These are phyloP conservation scores for Xylaria sp. DNA, from an alignment of 2,329 filamentous ascomycete species.

Conservation along the genomic window DNA sequence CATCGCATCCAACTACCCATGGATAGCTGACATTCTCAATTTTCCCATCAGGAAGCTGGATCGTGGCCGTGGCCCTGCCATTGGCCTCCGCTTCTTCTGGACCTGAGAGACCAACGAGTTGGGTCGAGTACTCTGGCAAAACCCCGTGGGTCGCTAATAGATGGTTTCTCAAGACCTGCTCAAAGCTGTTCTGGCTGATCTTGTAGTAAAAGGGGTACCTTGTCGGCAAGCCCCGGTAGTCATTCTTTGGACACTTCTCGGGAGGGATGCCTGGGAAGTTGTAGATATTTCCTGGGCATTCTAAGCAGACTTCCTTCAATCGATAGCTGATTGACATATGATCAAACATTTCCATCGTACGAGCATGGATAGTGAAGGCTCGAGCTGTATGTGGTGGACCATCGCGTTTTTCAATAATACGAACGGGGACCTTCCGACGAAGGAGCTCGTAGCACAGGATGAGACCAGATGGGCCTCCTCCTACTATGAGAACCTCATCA, in stretches of 20 bases:
- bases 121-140: slow-evolving; percentile 4
- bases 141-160: slow-evolving; percentile 7
- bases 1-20: slow-evolving; percentile 16
- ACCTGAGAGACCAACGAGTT: not conserved
- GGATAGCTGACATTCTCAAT: slow-evolving; percentile 10
- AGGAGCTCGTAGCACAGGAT: slow-evolving; percentile 21
- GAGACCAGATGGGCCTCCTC: slow-evolving; percentile 10
- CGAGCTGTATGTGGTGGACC: slow-evolving; percentile 9
- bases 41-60: slow-evolving; percentile 1
- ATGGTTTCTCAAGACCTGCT: slow-evolving; percentile 15
- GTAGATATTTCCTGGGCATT: slow-evolving; percentile 15
- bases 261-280: slow-evolving; percentile 11
- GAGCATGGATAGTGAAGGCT: slow-evolving; percentile 10
- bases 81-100: not conserved
- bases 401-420: slow-evolving; percentile 4
- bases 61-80: not conserved
- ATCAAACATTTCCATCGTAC: slow-evolving; percentile 20
- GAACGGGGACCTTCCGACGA: slow-evolving; percentile 8
- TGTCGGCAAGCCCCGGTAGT: slow-evolving; percentile 1
- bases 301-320: slow-evolving; percentile 13
- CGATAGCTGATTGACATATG: slow-evolving; percentile 11
- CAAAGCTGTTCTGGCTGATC: slow-evolving; percentile 19
- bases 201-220: slow-evolving; percentile 20
- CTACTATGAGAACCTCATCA: slow-evolving; percentile 14
- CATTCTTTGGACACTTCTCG: slow-evolving; percentile 12